phyloP scores from a whole-genome alignment of 2,329 filamentous ascomycete genomes.

The Cytospora mali region DNA sequence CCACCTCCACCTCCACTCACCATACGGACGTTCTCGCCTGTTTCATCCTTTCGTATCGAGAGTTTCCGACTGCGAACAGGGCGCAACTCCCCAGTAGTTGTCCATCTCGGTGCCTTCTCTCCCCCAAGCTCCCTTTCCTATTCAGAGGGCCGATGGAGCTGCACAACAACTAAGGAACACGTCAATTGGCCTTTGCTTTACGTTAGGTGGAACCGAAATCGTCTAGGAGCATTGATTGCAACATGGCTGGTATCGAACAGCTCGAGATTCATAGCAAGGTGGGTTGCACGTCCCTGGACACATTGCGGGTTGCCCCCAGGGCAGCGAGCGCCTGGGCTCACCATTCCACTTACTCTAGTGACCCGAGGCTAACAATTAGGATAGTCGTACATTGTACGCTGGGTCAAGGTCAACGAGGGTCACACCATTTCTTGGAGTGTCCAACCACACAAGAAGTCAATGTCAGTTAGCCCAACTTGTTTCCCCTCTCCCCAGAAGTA shows the following conservation, averaged over 20 bases:
- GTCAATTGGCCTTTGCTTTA: constrained; percentile 5
- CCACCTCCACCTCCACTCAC: background rate
- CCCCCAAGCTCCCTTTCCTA: background rate
- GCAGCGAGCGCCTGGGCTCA: background rate
- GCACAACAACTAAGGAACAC: constrained; percentile 7
- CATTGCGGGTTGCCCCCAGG: background rate
- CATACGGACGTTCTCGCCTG: background rate
- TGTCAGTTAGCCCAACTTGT: constrained; percentile 53
- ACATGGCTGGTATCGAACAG: constrained; percentile 94
- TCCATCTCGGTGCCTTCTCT: too few species aligned
- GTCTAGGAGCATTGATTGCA: constrained; percentile 3
- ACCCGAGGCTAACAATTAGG: constrained; percentile 31
- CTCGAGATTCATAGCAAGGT: constrained; percentile 98
- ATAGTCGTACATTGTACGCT: constrained; percentile 96
- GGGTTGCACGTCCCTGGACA: constrained; percentile 39
- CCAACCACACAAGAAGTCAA: constrained; percentile 96
- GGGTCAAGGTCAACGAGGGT: constrained; percentile 87
- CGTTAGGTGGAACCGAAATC: constrained; percentile 9
- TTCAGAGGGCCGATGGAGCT: constrained; percentile 22
- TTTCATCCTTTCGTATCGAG: background rate
- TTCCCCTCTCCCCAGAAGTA: background rate
- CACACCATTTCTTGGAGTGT: constrained; percentile 98
- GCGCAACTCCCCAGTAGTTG: background rate
- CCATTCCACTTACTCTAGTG: constrained; percentile 12
- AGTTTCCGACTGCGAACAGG: background rate